Evolutionary conservation across 2,329 filamentous ascomycete genomes (phyloP).

Genomic region (Pseudogymnoascus sp.): DNA sequence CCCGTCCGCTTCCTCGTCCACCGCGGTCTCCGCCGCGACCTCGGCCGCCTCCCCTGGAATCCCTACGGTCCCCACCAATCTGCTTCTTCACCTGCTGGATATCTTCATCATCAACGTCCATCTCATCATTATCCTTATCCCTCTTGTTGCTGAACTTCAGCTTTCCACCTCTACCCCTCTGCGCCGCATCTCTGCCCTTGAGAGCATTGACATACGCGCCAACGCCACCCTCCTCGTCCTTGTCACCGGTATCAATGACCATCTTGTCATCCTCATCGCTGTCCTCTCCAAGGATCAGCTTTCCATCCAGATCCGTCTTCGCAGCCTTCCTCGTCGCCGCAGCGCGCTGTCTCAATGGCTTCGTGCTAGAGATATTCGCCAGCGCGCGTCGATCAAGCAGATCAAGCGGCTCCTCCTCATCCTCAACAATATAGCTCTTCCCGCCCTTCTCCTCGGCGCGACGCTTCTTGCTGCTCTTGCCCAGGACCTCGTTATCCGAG

Average conservation of each 20-base stretch:
- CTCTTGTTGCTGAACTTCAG: conserved; percentile 65
- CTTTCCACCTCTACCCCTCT: conserved; percentile 57
- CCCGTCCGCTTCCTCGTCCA: conserved; percentile 33
- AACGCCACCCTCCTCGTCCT: conserved; percentile 47
- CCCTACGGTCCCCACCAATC: conserved; percentile 26
- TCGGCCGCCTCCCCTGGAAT: conserved; percentile 28
- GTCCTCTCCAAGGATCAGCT: conserved; percentile 63
- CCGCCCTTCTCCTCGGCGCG: conserved; percentile 44
- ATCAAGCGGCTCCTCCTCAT: conserved; percentile 90
- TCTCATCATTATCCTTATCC: conserved; percentile 47
- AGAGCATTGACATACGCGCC: conserved; percentile 64
- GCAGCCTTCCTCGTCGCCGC: conserved; percentile 47
- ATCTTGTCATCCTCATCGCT: conserved; percentile 50
- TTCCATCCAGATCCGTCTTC: conserved; percentile 69
- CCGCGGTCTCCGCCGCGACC: conserved; percentile 28
- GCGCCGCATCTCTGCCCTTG: conserved; percentile 58
- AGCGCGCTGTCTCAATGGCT: conserved; percentile 60
- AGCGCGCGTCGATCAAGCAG: conserved; percentile 82
- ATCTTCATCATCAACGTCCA: conserved; percentile 41
- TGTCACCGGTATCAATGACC: conserved; percentile 52
- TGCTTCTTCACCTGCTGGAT: conserved; percentile 46
- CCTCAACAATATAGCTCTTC: conserved; percentile 83
- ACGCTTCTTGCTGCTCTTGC: conserved; percentile 38
- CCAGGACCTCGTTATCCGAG: conserved; percentile 51
- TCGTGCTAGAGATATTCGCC: conserved; percentile 87